Percentiles rank a stretch among this genome's conserved stretches.
Evolutionary conservation across 305 asterid species (phyloP).

Genomic region (Fraxinus nigra): DNA sequence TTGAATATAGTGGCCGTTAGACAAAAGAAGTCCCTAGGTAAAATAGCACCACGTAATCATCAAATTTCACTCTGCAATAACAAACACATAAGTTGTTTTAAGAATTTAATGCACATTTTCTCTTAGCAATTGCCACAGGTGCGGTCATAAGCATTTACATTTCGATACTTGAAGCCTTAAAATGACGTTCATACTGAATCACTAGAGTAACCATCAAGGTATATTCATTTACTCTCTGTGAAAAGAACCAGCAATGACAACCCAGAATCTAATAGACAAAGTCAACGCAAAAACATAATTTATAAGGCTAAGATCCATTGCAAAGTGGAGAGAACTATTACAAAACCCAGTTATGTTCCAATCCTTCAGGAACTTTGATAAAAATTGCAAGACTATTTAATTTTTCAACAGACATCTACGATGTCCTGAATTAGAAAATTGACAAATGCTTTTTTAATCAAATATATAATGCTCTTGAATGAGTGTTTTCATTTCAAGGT

Average conservation of each 20-base stretch:
- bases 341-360: background rate
- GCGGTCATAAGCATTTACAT: background rate
- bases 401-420: conserved; percentile 3
- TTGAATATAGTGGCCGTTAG: background rate
- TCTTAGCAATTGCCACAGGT: background rate
- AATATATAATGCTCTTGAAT: conserved; percentile 6
- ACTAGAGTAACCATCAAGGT: background rate
- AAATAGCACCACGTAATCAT: background rate
- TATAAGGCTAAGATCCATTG: background rate
- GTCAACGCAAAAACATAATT: background rate
- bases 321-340: background rate
- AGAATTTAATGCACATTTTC: background rate
- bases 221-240: background rate
- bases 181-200: background rate
- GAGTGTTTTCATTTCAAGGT: conserved; percentile 17
- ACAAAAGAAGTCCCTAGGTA: background rate
- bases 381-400: background rate
- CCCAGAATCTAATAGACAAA: no score
- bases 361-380: background rate
- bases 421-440: background rate
- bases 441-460: background rate
- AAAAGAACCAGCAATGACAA: background rate
- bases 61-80: background rate
- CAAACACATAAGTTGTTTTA: background rate
- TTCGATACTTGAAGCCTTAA: background rate